Percentiles rank a stretch among this genome's conserved stretches.
Evolutionary conservation across 2,329 filamentous ascomycete species (phyloP).

Genomic region (Aspergillus brasiliensis): DNA sequence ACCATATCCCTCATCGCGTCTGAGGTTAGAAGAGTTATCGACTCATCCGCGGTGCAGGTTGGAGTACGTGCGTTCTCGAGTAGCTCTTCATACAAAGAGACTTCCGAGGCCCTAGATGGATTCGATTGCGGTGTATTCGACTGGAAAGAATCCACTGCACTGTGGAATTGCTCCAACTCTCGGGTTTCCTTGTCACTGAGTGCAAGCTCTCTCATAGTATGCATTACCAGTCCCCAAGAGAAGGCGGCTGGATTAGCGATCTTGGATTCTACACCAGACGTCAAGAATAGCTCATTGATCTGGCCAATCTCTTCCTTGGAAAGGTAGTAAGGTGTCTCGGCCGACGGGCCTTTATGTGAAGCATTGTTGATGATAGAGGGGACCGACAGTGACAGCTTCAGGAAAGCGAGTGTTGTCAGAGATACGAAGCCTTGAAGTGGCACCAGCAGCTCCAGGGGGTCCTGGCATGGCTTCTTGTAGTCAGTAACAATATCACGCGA

Average conservation of each 20-base stretch:
- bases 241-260: slow-evolving; percentile 74
- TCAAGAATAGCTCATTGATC: slow-evolving; percentile 71
- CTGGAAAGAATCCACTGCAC: slow-evolving; percentile 44
- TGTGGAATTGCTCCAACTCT: slow-evolving; percentile 46
- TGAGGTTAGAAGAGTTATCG: slow-evolving; percentile 51
- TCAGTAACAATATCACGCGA: slow-evolving; percentile 18
- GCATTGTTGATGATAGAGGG: slow-evolving; percentile 49
- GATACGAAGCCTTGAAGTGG: slow-evolving; percentile 71
- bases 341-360: slow-evolving; percentile 25
- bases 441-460: slow-evolving; percentile 43
- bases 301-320: slow-evolving; percentile 70
- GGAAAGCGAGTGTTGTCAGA: slow-evolving; percentile 69
- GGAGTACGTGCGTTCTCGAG: slow-evolving; percentile 48
- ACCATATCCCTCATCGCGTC: slow-evolving; percentile 50
- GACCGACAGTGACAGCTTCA: slow-evolving; percentile 67
- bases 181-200: slow-evolving; percentile 61
- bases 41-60: slow-evolving; percentile 46
- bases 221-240: slow-evolving; percentile 77
- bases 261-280: slow-evolving; percentile 57
- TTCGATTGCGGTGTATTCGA: slow-evolving; percentile 37
- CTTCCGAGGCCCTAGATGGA: slow-evolving; percentile 34
- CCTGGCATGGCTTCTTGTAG: slow-evolving; percentile 38
- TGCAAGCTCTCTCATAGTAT: slow-evolving; percentile 67
- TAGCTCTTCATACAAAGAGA: slow-evolving; percentile 51
- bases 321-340: slow-evolving; percentile 63